Percentiles rank a stretch among this genome's conserved stretches.
Evolutionary conservation across 441 rosid species (phyloP).

Genomic region (Capsella rubella): DNA sequence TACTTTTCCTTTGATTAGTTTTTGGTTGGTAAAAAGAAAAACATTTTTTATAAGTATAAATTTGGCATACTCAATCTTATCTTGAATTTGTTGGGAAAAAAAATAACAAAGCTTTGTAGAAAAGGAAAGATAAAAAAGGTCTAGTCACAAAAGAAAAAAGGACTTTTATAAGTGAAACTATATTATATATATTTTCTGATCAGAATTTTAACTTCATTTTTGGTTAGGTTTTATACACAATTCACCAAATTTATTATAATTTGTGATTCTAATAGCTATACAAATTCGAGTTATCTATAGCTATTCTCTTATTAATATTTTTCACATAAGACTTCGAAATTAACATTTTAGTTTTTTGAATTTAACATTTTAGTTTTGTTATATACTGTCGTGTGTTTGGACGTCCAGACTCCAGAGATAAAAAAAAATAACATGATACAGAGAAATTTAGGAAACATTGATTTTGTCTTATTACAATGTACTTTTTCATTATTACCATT

Average conservation of each 20-base stretch:
- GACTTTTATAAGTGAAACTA: not conserved
- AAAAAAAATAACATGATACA: not conserved
- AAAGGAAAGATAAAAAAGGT: not conserved
- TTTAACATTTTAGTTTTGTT: no score
- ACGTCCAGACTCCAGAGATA: no score
- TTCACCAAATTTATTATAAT: not conserved
- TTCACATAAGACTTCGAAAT: no score
- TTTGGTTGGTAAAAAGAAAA: conserved; percentile 38
- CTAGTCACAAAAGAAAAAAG: no score
- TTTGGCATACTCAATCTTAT: conserved; percentile 32
- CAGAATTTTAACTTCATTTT: not conserved
- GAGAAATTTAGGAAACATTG: not conserved
- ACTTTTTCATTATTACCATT: not conserved
- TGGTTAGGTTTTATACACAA: not conserved
- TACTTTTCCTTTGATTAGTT: conserved; percentile 33
- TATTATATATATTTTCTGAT: not conserved
- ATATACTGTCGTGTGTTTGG: not conserved
- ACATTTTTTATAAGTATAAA: conserved; percentile 13
- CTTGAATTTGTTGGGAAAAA: conserved; percentile 21
- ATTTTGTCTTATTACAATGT: not conserved
- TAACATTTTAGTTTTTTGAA: no score
- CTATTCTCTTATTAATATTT: not conserved
- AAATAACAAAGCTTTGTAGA: conserved; percentile 1
- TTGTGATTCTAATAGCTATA: not conserved
- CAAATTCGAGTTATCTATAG: not conserved